phyloP scores from a whole-genome alignment of 2,329 filamentous ascomycete species.

The Pseudogymnoascus destructans region DNA sequence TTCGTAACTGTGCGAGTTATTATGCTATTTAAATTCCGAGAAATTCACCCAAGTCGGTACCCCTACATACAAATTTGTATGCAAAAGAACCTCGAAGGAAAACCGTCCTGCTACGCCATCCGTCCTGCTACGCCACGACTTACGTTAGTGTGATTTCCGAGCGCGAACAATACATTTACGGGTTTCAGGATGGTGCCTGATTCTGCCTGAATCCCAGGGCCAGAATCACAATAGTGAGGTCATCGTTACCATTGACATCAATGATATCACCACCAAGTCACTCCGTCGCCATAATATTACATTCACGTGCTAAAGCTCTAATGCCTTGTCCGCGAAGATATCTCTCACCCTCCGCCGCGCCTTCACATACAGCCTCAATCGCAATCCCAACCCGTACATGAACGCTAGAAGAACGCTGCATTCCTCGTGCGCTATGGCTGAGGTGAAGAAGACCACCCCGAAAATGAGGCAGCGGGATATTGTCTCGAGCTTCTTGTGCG shows the following conservation, averaged over 20 bases:
- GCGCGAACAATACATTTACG: no score
- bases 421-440: not conserved
- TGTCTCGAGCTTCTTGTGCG: constrained; percentile 34
- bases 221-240: not conserved
- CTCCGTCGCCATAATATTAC: not conserved
- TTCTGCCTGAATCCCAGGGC: no score
- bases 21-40: no score
- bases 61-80: no score
- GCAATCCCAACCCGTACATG: not conserved
- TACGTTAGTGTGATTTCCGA: no score
- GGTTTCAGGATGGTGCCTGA: no score
- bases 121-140: no score
- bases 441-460: not conserved
- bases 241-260: not conserved
- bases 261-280: not conserved
- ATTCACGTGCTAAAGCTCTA: not conserved
- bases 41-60: no score
- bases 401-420: not conserved
- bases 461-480: constrained; percentile 23
- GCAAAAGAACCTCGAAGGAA: no score
- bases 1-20: no score
- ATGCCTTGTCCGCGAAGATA: not conserved
- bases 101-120: no score
- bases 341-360: not conserved
- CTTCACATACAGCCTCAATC: not conserved